These are phyloP conservation scores for Hippophae rhamnoides DNA, from an alignment of 306 rosid genomes.

Conservation along the genomic window DNA sequence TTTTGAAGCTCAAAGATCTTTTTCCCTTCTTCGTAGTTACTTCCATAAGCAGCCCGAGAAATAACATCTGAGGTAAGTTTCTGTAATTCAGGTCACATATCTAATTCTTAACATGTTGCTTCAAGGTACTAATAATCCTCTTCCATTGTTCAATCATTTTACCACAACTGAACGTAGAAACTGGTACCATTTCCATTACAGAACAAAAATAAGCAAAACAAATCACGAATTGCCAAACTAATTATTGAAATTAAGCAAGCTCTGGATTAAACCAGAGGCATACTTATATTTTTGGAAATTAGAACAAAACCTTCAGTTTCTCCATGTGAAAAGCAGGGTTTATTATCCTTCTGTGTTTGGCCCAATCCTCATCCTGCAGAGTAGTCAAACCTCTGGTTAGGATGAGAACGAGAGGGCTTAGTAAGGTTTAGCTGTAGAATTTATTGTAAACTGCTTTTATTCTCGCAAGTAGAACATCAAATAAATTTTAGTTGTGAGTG, in stretches of 20 bases:
- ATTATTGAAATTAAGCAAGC: background rate
- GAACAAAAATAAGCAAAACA: background rate
- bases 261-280: no score
- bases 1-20: constrained; percentile 36
- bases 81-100: constrained; percentile 39
- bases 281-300: background rate
- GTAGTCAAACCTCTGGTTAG: constrained; percentile 32
- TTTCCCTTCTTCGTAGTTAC: constrained; percentile 39
- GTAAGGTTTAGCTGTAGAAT: no score
- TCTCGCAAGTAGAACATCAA: no score
- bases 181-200: constrained; percentile 24
- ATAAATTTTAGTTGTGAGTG: no score
- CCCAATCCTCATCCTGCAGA: constrained; percentile 40
- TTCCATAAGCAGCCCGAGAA: constrained; percentile 38
- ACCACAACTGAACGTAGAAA: constrained; percentile 25
- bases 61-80: constrained; percentile 33
- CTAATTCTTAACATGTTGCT: constrained; percentile 26
- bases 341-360: constrained; percentile 31
- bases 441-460: no score
- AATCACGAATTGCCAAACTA: background rate
- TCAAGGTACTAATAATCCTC: constrained; percentile 9
- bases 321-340: constrained; percentile 50
- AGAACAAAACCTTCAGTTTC: constrained; percentile 31
- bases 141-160: constrained; percentile 35
- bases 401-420: constrained; percentile 30